phyloP scores from a whole-genome alignment of 306 rosid species.

The Casuarina glauca region DNA sequence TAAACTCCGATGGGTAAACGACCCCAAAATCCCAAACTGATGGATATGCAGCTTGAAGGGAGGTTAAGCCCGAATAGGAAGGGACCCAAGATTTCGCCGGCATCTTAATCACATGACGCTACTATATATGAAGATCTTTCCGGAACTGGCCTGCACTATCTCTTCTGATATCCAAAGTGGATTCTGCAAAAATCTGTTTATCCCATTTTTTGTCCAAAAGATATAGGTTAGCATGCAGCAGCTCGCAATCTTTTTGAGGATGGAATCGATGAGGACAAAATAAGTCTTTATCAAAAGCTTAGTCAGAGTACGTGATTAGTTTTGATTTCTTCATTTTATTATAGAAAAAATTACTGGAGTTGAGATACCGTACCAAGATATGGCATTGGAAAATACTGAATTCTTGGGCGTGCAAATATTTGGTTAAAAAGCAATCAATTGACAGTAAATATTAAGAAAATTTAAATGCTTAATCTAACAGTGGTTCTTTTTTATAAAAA shows the following conservation, averaged over 20 bases:
- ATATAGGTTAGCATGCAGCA: slow-evolving; percentile 8
- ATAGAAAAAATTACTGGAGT: not conserved
- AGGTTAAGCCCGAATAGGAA: slow-evolving; percentile 16
- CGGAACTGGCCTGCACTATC: too few species aligned
- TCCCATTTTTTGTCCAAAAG: slow-evolving; percentile 14
- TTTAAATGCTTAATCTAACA: too few species aligned
- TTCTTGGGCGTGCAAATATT: not conserved
- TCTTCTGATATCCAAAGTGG: not conserved
- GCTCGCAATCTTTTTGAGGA: slow-evolving; percentile 15
- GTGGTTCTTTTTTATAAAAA: too few species aligned
- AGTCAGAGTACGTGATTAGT: not conserved
- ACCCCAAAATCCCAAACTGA: not conserved
- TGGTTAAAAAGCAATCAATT: not conserved
- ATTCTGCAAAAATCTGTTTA: slow-evolving; percentile 32
- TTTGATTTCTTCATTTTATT: not conserved
- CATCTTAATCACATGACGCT: too few species aligned
- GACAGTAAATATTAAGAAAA: too few species aligned
- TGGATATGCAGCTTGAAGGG: slow-evolving; percentile 1
- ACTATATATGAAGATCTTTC: too few species aligned
- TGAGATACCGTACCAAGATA: not conserved
- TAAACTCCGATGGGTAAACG: not conserved
- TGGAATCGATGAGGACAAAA: slow-evolving; percentile 28
- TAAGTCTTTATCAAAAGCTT: not conserved
- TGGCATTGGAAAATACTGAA: not conserved
- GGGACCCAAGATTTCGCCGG: not conserved